These are phyloP conservation scores for Rhizophora apiculata DNA, from an alignment of 345 rosid species.

Conservation along the genomic window DNA sequence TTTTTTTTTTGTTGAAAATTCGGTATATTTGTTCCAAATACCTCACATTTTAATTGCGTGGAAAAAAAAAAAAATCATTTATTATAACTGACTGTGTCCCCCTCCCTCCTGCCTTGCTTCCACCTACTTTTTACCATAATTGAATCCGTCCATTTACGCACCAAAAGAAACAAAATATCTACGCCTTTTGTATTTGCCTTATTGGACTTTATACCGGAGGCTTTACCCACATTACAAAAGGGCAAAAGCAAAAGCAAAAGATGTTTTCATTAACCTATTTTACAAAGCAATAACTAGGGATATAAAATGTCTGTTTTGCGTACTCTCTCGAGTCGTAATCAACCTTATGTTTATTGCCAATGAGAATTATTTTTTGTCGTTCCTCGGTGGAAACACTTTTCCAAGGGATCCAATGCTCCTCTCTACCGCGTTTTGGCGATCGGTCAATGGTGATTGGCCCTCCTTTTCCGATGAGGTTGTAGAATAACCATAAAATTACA, in stretches of 20 bases:
- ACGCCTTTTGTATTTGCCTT: background rate
- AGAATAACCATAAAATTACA: too few species aligned
- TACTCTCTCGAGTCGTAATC: constrained; percentile 23
- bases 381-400: constrained; percentile 13
- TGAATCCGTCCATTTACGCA: constrained; percentile 31
- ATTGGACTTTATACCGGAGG: constrained; percentile 1
- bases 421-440: too few species aligned
- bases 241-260: background rate
- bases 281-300: too few species aligned
- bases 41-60: too few species aligned
- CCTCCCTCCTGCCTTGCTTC: too few species aligned
- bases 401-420: constrained; percentile 34
- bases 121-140: background rate
- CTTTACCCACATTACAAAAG: constrained; percentile 13
- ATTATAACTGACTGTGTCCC: too few species aligned
- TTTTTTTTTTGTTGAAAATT: too few species aligned
- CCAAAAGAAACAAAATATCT: constrained; percentile 10
- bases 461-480: too few species aligned
- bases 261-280: background rate
- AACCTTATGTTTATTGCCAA: constrained; percentile 11
- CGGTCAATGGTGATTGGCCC: too few species aligned
- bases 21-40: too few species aligned
- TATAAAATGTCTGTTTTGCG: background rate
- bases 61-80: too few species aligned
- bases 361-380: background rate